Conservation (phyloP, 228 moss, liverwort and hornwort genomes). For the Sphagnum magellanicum region DNA sequence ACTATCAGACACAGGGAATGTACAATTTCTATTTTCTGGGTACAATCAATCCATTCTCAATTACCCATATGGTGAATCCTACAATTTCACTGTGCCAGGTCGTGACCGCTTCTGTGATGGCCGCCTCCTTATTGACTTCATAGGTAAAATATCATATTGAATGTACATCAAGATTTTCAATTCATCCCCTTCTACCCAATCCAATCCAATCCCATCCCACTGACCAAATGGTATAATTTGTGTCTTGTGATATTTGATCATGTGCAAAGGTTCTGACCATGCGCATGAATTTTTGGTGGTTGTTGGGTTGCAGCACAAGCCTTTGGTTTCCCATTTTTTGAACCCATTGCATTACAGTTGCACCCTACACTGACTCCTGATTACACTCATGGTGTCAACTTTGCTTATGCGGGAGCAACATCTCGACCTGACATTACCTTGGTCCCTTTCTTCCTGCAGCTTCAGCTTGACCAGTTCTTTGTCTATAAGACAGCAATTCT, state of each 20-base stretch:
- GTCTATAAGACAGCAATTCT: slow-evolving; percentile 13
- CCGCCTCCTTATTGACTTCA: slow-evolving; percentile 36
- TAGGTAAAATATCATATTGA: slow-evolving; percentile 11
- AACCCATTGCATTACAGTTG: slow-evolving; percentile 14
- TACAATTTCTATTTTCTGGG: slow-evolving; percentile 17
- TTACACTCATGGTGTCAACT: slow-evolving; percentile 29
- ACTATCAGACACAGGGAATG: slow-evolving; percentile 30
- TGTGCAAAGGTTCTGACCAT: no score
- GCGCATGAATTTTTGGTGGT: neutral
- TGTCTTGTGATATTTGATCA: neutral
- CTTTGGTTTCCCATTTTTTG: slow-evolving; percentile 16
- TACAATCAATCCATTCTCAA: neutral
- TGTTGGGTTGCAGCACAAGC: slow-evolving; percentile 2
- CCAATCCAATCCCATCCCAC: neutral
- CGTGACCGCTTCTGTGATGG: slow-evolving; percentile 32
- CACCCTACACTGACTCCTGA: slow-evolving; percentile 23
- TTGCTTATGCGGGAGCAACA: slow-evolving; percentile 30
- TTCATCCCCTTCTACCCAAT: neutral
- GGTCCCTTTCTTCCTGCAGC: slow-evolving; percentile 19
- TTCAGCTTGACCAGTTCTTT: slow-evolving; percentile 17
- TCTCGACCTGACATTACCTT: slow-evolving; percentile 7
- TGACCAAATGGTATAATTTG: neutral
- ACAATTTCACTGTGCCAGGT: slow-evolving; percentile 16
- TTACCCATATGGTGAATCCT: slow-evolving; percentile 20
- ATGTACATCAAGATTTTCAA: neutral